phyloP scores from a whole-genome alignment of 1,139 yeast genomes.

The Blastobotrys raffinosifermentans region DNA sequence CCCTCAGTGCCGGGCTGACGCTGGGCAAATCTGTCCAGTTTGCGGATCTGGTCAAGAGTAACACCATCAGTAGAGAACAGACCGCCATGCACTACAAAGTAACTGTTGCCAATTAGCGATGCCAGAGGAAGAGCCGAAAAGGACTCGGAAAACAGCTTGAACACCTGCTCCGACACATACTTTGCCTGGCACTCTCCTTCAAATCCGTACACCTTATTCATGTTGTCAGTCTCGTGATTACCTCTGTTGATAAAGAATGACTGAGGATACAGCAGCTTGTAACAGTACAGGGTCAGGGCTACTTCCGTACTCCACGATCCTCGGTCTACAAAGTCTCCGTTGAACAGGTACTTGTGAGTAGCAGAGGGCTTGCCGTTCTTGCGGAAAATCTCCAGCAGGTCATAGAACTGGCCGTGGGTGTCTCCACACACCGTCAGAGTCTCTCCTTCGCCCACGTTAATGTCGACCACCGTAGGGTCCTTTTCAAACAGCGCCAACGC shows the following conservation, averaged over 20 bases:
- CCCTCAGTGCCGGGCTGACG: constrained; percentile 90
- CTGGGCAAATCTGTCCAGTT: constrained; percentile 57
- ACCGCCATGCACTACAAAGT: constrained; percentile 94
- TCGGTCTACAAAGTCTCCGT: constrained; percentile 97
- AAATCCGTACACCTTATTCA: constrained; percentile 96
- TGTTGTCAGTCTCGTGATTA: constrained; percentile 92
- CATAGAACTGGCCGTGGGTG: constrained; percentile 95
- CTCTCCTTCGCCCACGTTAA: constrained; percentile 42
- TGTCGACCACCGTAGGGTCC: constrained; percentile 75
- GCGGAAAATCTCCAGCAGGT: constrained; percentile 71
- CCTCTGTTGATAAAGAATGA: constrained; percentile 80
- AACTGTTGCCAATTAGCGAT: constrained; percentile 66
- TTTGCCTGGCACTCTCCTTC: constrained; percentile 93
- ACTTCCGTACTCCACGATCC: constrained; percentile 99
- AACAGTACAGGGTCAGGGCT: constrained; percentile 71
- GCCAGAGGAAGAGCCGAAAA: constrained; percentile 87
- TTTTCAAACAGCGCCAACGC: constrained; percentile 57
- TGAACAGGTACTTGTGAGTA: constrained; percentile 74
- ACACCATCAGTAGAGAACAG: constrained; percentile 73
- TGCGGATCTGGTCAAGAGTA: constrained; percentile 66
- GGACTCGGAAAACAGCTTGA: constrained; percentile 78
- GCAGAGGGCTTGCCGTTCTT: constrained; percentile 63
- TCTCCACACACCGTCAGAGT: constrained; percentile 82
- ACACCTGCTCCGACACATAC: constrained; percentile 68
- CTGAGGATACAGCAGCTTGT: constrained; percentile 74